Percentiles rank a stretch among this genome's conserved stretches.
phyloP scores from a whole-genome alignment of 2,329 filamentous ascomycete species.

The Pseudogymnoascus sp. region DNA sequence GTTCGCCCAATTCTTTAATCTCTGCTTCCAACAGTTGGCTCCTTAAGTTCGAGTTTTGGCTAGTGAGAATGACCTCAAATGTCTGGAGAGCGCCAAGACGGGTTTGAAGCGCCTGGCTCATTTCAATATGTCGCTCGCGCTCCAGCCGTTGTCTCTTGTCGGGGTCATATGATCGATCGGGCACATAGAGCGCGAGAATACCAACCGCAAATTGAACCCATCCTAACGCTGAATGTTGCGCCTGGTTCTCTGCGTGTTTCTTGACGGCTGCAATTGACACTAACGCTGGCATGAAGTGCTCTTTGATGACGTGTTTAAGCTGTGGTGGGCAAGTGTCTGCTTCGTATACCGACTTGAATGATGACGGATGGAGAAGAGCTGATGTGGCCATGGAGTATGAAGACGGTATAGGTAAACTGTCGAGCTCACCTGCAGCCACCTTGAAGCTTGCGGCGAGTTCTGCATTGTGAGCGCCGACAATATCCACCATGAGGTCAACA shows the following conservation, averaged over 20 bases:
- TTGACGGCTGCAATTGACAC: slow-evolving; percentile 25
- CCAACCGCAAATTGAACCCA: slow-evolving; percentile 72
- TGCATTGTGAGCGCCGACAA: slow-evolving; percentile 21
- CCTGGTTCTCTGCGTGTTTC: slow-evolving; percentile 21
- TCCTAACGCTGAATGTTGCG: slow-evolving; percentile 44
- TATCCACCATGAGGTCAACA: slow-evolving; percentile 15
- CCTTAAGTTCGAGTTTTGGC: slow-evolving; percentile 59
- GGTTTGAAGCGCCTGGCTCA: slow-evolving; percentile 45
- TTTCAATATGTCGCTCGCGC: slow-evolving; percentile 47
- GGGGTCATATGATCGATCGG: slow-evolving; percentile 80
- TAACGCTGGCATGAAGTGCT: slow-evolving; percentile 32
- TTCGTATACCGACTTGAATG: not conserved
- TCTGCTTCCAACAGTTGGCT: slow-evolving; percentile 55
- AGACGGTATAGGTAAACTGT: not conserved
- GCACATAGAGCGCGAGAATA: slow-evolving; percentile 71
- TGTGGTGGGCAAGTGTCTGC: slow-evolving; percentile 8
- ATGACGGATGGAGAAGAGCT: not conserved
- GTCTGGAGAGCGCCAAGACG: slow-evolving; percentile 52
- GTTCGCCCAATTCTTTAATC: slow-evolving; percentile 53
- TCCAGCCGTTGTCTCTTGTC: slow-evolving; percentile 59
- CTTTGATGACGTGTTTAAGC: slow-evolving; percentile 19
- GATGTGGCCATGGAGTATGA: not conserved
- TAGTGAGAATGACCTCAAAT: slow-evolving; percentile 62
- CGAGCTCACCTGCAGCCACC: not conserved
- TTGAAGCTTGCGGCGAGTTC: slow-evolving; percentile 4